Conservation (phyloP, 208 protist species). For the Angomonas desouzai region DNA sequence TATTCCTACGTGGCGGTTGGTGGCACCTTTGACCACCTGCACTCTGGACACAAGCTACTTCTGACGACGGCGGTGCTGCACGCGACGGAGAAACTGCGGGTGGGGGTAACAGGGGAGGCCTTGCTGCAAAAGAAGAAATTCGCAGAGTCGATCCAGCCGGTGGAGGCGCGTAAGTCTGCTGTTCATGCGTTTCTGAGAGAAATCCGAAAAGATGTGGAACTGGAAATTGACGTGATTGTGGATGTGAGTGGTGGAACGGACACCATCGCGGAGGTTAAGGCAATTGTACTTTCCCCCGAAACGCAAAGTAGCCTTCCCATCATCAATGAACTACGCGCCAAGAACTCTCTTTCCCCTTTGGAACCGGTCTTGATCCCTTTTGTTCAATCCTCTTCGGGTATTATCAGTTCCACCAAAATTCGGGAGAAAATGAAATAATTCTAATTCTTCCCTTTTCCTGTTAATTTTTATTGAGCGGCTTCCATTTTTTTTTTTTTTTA, state of each 20-base stretch:
- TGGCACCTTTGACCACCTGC: slow-evolving; percentile 89
- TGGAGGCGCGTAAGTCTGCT: slow-evolving; percentile 43
- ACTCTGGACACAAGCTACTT: slow-evolving; percentile 86
- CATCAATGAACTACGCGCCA: slow-evolving; percentile 66
- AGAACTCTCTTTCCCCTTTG: slow-evolving; percentile 46
- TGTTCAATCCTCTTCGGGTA: slow-evolving; percentile 33
- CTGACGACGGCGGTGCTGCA: slow-evolving; percentile 73
- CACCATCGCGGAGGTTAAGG: slow-evolving; percentile 52
- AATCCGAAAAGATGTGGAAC: slow-evolving; percentile 51
- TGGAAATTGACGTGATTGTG: slow-evolving; percentile 57
- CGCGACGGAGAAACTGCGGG: slow-evolving; percentile 45
- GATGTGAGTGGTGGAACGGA: slow-evolving; percentile 74
- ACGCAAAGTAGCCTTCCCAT: slow-evolving; percentile 41
- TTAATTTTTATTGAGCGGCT: slow-evolving; percentile 8
- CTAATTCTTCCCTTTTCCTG: slow-evolving; percentile 15
- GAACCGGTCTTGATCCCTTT: slow-evolving; percentile 54
- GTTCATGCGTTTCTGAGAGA: slow-evolving; percentile 48
- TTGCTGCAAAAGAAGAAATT: slow-evolving; percentile 72
- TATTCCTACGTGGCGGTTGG: slow-evolving; percentile 83
- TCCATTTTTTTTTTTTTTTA: slow-evolving; percentile 9
- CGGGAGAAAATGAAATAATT: slow-evolving; percentile 20
- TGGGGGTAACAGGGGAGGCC: slow-evolving; percentile 60
- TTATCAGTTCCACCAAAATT: slow-evolving; percentile 71
- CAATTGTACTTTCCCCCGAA: slow-evolving; percentile 77
- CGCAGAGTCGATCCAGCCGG: slow-evolving; percentile 55